Percentiles rank a stretch among this genome's conserved stretches.
phyloP scores from a whole-genome alignment of 2,329 filamentous ascomycete species.

The Corynespora cassiicola region DNA sequence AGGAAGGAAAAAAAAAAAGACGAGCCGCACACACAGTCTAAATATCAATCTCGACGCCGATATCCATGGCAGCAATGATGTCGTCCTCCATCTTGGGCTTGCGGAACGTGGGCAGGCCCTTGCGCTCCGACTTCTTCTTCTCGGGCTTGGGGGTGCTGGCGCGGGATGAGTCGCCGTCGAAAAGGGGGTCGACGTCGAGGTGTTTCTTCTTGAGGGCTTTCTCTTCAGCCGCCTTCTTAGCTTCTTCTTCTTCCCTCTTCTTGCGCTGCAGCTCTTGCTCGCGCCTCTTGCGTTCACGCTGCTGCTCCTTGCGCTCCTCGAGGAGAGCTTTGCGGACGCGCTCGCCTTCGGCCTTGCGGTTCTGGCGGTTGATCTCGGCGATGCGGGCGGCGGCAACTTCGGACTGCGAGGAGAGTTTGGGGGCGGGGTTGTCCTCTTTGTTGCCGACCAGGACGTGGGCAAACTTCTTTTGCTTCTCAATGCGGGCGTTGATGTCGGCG shows the following conservation, averaged over 20 bases:
- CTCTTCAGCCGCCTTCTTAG: slow-evolving; percentile 52
- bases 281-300: slow-evolving; percentile 42
- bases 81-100: slow-evolving; percentile 88
- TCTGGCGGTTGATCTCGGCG: slow-evolving; percentile 81
- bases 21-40: slow-evolving; percentile 43
- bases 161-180: slow-evolving; percentile 54
- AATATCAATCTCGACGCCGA: slow-evolving; percentile 92
- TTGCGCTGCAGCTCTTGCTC: slow-evolving; percentile 54
- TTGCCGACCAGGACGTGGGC: slow-evolving; percentile 66
- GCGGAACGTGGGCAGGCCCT: slow-evolving; percentile 71
- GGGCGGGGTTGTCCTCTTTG: slow-evolving; percentile 63
- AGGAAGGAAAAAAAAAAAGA: too few species aligned
- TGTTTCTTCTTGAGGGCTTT: slow-evolving; percentile 33
- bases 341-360: slow-evolving; percentile 84
- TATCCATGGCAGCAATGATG: slow-evolving; percentile 84
- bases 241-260: slow-evolving; percentile 65
- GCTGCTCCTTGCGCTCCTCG: slow-evolving; percentile 65
- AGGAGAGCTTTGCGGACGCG: slow-evolving; percentile 90
- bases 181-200: slow-evolving; percentile 53
- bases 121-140: slow-evolving; percentile 61
- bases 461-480: slow-evolving; percentile 68
- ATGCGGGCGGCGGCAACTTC: slow-evolving; percentile 80
- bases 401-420: slow-evolving; percentile 60
- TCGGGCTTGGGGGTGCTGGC: slow-evolving; percentile 53
- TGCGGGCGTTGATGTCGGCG: slow-evolving; percentile 79